Evolutionary conservation across 148 eudicot genomes (phyloP).

Genomic region (Rhododendron kiyosumense): DNA sequence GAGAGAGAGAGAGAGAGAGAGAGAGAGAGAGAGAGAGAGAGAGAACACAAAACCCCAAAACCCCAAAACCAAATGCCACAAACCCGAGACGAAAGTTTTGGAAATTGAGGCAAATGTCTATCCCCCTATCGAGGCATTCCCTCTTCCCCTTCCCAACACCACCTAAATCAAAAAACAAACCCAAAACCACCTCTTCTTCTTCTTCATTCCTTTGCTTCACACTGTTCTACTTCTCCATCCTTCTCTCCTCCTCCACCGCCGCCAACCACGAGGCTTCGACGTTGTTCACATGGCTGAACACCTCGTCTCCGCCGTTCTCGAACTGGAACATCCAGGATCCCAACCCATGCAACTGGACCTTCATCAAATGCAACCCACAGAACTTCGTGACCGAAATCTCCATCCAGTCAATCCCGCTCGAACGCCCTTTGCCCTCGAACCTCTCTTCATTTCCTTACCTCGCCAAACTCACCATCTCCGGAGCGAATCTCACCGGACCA

Average conservation of each 20-base stretch:
- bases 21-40: too few relatives aligned
- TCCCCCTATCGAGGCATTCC: conserved; percentile 46
- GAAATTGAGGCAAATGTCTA: conserved; percentile 62
- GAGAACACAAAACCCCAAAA: neutral
- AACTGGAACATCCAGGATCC: conserved; percentile 49
- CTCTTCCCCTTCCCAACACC: conserved; percentile 3
- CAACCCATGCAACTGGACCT: conserved; percentile 79
- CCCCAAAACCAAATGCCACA: conserved; percentile 32
- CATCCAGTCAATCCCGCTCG: conserved; percentile 38
- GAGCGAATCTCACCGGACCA: conserved; percentile 62
- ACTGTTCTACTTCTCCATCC: conserved; percentile 8
- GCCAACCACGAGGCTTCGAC: conserved; percentile 13
- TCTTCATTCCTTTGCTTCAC: conserved; percentile 1
- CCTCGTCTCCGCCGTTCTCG: conserved; percentile 10
- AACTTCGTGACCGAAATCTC: conserved; percentile 43
- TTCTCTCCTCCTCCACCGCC: conserved; percentile 14
- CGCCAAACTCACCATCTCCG: conserved; percentile 42
- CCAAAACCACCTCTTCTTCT: neutral
- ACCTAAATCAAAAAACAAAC: conserved; percentile 6
- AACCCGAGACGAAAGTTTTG: conserved; percentile 38
- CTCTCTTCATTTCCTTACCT: conserved; percentile 40
- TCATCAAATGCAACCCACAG: conserved; percentile 47
- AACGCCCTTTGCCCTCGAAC: conserved; percentile 49
- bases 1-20: too few relatives aligned
- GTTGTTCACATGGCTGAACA: conserved; percentile 13